Conservation (phyloP, 2,329 filamentous ascomycete genomes). For the Trichoderma harzianum region DNA sequence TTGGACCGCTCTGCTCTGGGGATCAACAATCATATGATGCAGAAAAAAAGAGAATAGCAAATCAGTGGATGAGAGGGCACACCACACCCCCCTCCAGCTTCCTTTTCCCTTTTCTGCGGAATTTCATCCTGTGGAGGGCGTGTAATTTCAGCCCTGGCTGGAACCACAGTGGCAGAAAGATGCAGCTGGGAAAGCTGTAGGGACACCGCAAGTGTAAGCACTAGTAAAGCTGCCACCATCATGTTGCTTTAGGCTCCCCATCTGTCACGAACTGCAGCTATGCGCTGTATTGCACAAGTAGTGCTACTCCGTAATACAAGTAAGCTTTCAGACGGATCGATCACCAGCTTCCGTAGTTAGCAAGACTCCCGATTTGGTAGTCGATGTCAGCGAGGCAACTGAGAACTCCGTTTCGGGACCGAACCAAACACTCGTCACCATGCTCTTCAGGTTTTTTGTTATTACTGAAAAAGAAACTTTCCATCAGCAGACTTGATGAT, state of each 20-base stretch:
- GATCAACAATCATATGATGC: conserved; percentile 7
- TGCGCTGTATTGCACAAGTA: conserved; percentile 14
- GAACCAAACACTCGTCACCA: neutral
- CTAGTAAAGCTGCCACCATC: conserved; percentile 12
- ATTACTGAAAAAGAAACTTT: neutral
- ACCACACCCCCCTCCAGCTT: neutral
- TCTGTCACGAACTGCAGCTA: conserved; percentile 11
- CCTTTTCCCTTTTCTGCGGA: neutral
- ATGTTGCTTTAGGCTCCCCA: conserved; percentile 1
- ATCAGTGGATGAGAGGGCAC: neutral
- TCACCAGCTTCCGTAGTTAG: conserved; percentile 9
- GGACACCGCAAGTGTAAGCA: conserved; percentile 17
- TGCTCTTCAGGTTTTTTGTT: neutral
- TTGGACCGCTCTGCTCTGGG: neutral
- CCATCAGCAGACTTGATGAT: neutral
- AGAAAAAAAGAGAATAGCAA: neutral
- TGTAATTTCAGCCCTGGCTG: conserved; percentile 15
- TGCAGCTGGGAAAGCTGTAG: conserved; percentile 6
- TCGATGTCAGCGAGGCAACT: neutral
- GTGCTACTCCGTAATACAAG: conserved; percentile 4
- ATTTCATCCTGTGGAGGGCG: neutral
- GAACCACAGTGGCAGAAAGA: conserved; percentile 6
- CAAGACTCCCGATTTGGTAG: neutral
- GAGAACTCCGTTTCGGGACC: neutral
- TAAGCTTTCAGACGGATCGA: conserved; percentile 6